Base-by-base conservation (phyloP, 2,329 filamentous ascomycete genomes). In the Monascus ruber region DNA sequence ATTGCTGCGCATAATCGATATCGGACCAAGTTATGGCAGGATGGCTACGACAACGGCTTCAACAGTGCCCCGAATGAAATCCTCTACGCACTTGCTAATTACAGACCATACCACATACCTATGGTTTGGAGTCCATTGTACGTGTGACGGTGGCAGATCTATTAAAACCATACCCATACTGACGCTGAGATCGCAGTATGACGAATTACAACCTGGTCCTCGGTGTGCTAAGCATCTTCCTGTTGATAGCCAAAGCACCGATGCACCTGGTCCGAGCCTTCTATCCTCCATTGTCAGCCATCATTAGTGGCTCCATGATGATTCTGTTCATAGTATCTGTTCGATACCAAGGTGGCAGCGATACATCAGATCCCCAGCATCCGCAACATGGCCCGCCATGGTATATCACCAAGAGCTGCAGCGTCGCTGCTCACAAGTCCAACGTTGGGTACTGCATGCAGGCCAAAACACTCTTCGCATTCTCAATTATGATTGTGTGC, bases 351-450 rank as follows among this genome's bases (percentile, higher is more conserved):
- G 72, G 70, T 7, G 68, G 69, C 33, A 67, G 71, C 37, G 77
- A 81, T 53, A 75, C 66, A 48, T 74, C 70, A 43, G 77, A 81
- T 50, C 69, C 71, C 1, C 48, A 60, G 1, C 71, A 73, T 44
- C 64, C 62, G 3, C 72, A 76, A 45, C 62, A 64, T 5, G 75
- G 76, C 27, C 58, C 74, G 11, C 74, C 77, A 5, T 81, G 77
- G 77, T 79, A 79, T 52, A 72, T 81, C 47, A 73, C 73, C 38
- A 78, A 79, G 56, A 72, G 62, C 47, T 81, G 77, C 60, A 66
- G 59, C 37, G 69, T 77, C 24, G 68, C 72, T 0, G 56, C 58
- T 5, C 55, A 65, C 33, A 59, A 62, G 35, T 63, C 60, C 34
- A 62, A 72, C 39, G 57, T 71, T 27, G 53, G 53, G 11, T 81